Conservation (phyloP, 257 asterid genomes). For the Cordia subcordata region DNA sequence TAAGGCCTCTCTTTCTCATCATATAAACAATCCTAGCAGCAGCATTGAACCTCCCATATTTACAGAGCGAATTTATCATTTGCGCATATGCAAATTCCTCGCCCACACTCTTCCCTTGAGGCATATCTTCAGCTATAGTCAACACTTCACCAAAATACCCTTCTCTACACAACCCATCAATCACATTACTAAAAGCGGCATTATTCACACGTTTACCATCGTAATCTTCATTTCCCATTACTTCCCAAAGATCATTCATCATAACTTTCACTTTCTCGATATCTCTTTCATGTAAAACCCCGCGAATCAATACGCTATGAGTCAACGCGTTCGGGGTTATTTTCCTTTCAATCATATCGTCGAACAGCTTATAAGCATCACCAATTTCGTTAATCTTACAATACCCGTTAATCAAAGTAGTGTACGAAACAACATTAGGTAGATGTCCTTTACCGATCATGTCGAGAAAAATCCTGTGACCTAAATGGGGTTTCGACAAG, state of each 20-base stretch:
- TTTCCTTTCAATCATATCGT: constrained; percentile 24
- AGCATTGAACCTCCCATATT: constrained; percentile 66
- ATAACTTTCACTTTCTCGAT: constrained; percentile 40
- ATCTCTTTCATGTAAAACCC: constrained; percentile 43
- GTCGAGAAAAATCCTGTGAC: constrained; percentile 61
- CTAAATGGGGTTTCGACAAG: constrained; percentile 33
- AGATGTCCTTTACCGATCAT: constrained; percentile 57
- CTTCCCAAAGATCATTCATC: constrained; percentile 53
- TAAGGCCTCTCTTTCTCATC: constrained; percentile 68
- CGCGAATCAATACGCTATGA: constrained; percentile 48
- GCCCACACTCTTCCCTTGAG: constrained; percentile 55
- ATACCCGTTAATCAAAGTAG: constrained; percentile 67
- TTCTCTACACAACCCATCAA: constrained; percentile 66
- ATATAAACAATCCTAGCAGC: constrained; percentile 85
- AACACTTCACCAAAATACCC: constrained; percentile 73
- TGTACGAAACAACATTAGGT: constrained; percentile 65
- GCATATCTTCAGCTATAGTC: constrained; percentile 69
- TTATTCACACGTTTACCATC: constrained; percentile 29
- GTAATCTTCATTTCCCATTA: constrained; percentile 45
- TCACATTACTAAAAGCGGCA: constrained; percentile 62
- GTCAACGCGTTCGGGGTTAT: constrained; percentile 50
- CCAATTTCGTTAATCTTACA: constrained; percentile 65
- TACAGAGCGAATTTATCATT: constrained; percentile 73
- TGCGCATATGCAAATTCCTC: constrained; percentile 65
- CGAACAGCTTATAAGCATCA: background rate